Base-by-base conservation (phyloP, 495 filamentous ascomycete genomes). In the Durotheca rogersii region DNA sequence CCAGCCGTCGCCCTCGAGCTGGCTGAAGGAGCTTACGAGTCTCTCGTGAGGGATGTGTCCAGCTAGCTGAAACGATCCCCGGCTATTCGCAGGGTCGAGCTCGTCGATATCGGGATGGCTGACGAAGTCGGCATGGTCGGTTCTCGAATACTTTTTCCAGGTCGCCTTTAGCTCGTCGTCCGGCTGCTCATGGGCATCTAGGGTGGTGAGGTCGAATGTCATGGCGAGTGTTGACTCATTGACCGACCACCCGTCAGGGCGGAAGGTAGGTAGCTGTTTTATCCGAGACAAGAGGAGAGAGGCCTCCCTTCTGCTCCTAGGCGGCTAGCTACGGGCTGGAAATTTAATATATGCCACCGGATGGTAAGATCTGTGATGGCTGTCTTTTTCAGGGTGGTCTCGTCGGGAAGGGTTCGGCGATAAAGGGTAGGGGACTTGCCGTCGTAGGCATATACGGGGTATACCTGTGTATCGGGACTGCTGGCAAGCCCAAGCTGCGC, bases 101-200 rank as follows among this genome's bases (percentile, higher is more conserved):
- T 77, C 74, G 31, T 76, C 70, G 53, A 77, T 70, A 29, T 68
- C 68, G 0, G 58, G 54, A 43, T 67, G 67, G 18, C 56, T 54
- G 37, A 66, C 36, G 17, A 77, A 59, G 2, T 67, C 62, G n/a
- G 62, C 59, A 29, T 70, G 64, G n/a, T 74, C 67, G n/a, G 67
- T 65, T 31, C 60, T 68, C 11, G 69, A 64, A 34, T 69, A 72
- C 19, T 32, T 36, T 65, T 91, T 94, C 72, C 83, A 91, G 34
- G 80, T 64, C 30, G 70, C 67, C 31, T 78, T 76, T 35, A 94
- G 68, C 15, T 70, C 62, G 27, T 85, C 79, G 9, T 88, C 87
- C 14, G 88, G 86, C 41, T 76, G 78, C 65, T 86, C 79, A 60
- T 87, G 79, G 20, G 88, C 81, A 64, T 90, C 82, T 7, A 89